Evolutionary conservation across 2,329 filamentous ascomycete genomes (phyloP).

Genomic region (Fusarium circinatum): DNA sequence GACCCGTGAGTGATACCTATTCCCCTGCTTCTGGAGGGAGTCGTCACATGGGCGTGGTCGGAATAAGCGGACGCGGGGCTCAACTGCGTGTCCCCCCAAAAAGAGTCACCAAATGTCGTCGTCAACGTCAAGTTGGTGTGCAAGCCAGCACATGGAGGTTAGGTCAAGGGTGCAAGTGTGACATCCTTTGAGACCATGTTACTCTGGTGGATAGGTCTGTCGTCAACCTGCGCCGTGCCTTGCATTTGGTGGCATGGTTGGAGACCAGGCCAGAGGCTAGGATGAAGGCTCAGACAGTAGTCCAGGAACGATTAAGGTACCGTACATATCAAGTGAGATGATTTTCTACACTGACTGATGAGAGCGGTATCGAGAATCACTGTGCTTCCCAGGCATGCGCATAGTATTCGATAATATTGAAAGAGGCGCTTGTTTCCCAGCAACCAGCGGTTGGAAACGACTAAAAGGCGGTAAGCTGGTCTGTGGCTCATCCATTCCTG

Average conservation of each 20-base stretch:
- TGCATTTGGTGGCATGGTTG: constrained; percentile 46
- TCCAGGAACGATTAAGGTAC: constrained; percentile 41
- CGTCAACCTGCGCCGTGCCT: constrained; percentile 45
- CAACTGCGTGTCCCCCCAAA: constrained; percentile 18
- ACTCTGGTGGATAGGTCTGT: constrained; percentile 37
- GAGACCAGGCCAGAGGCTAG: constrained; percentile 38
- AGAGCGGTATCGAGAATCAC: neutral
- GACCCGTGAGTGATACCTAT: constrained; percentile 23
- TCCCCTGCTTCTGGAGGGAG: constrained; percentile 34
- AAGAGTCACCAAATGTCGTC: constrained; percentile 30
- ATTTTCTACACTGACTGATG: neutral
- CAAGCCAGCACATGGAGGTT: constrained; percentile 15
- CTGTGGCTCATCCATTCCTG: constrained; percentile 26
- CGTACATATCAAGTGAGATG: constrained; percentile 17
- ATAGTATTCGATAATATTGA: constrained; percentile 1
- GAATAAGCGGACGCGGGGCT: constrained; percentile 40
- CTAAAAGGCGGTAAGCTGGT: constrained; percentile 19
- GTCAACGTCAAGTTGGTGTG: constrained; percentile 33
- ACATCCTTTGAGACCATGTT: constrained; percentile 32
- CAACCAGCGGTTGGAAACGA: constrained; percentile 7
- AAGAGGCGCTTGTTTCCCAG: constrained; percentile 12
- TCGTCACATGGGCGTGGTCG: constrained; percentile 42
- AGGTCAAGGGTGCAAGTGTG: constrained; percentile 23
- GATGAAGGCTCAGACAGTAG: constrained; percentile 32
- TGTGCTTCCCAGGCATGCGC: neutral